Evolutionary conservation across 768 basidiomycete genomes (phyloP).

Genomic region (Clavulina sp.): DNA sequence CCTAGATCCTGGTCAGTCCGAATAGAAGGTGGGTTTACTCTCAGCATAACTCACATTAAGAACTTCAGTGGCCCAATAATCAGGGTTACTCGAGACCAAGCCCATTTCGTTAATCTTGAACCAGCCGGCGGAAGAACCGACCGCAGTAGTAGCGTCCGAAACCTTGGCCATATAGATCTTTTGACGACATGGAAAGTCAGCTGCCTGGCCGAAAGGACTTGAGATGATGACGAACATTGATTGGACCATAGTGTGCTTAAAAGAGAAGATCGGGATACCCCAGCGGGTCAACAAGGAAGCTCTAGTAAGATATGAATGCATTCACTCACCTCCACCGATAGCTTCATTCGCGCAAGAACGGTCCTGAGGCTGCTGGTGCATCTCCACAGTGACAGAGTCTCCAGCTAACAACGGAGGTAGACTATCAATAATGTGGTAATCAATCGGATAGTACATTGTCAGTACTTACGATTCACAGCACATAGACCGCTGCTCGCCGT

Average conservation of each 20-base stretch:
- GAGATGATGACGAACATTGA: not conserved
- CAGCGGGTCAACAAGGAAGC: no score
- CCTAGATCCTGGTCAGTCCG: not conserved
- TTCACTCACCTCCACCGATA: slow-evolving; percentile 35
- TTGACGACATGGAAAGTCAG: no score
- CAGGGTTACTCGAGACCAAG: slow-evolving; percentile 19
- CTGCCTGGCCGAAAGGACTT: no score
- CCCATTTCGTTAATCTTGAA: slow-evolving; percentile 37
- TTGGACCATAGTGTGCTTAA: no score
- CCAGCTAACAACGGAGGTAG: slow-evolving; percentile 24
- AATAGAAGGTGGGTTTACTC: not conserved
- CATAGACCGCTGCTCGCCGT: not conserved
- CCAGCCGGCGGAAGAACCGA: slow-evolving; percentile 26
- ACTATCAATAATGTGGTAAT: not conserved
- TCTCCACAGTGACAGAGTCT: slow-evolving; percentile 32
- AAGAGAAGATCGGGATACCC: no score
- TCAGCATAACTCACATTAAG: slow-evolving; percentile 6
- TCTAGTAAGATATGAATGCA: no score
- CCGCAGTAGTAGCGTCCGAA: slow-evolving; percentile 27
- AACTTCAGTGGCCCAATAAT: slow-evolving; percentile 9
- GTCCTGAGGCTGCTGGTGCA: slow-evolving; percentile 34
- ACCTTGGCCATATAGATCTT: slow-evolving; percentile 22
- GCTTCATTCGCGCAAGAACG: slow-evolving; percentile 30
- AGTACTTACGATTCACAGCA: not conserved
- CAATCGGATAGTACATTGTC: not conserved